phyloP scores from a whole-genome alignment of 805 yeast species.

The Starmerella floris region DNA sequence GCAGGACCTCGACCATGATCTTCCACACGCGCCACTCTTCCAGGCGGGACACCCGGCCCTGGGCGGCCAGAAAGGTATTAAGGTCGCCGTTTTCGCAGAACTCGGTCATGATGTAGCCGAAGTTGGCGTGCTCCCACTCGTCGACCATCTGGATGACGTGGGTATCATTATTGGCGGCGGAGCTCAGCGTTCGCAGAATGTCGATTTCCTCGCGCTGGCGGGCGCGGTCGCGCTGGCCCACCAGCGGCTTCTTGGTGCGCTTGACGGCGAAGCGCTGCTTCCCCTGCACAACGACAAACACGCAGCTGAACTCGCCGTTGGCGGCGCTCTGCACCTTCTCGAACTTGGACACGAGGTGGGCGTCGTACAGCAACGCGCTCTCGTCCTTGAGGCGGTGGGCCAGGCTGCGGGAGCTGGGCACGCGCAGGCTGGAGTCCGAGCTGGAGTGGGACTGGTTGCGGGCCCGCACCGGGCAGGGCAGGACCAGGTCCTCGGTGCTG shows the following conservation, averaged over 20 bases:
- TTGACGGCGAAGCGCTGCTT: slow-evolving; percentile 62
- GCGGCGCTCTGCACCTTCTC: slow-evolving; percentile 64
- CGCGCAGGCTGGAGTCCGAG: background rate
- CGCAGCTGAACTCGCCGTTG: slow-evolving; percentile 79
- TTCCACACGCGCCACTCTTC: slow-evolving; percentile 99
- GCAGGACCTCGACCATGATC: slow-evolving; percentile 67
- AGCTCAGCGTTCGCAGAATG: slow-evolving; percentile 30
- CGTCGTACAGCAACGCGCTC: slow-evolving; percentile 9
- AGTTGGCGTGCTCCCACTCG: slow-evolving; percentile 65
- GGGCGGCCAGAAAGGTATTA: slow-evolving; percentile 64
- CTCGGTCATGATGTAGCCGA: slow-evolving; percentile 84
- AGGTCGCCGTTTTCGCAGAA: slow-evolving; percentile 89
- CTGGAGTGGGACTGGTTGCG: background rate
- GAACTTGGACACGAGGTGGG: slow-evolving; percentile 35
- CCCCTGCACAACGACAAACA: slow-evolving; percentile 47
- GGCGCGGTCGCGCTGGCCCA: slow-evolving; percentile 36
- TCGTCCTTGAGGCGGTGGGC: background rate
- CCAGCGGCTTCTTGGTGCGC: slow-evolving; percentile 51
- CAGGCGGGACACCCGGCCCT: slow-evolving; percentile 58
- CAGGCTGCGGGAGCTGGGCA: background rate
- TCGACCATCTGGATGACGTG: slow-evolving; percentile 66
- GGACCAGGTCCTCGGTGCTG: background rate
- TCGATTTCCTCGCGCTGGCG: slow-evolving; percentile 66
- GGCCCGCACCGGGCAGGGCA: background rate
- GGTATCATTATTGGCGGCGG: slow-evolving; percentile 5